Base-by-base conservation (phyloP, 768 basidiomycete species). In the Strobilomyces echinocephalus region DNA sequence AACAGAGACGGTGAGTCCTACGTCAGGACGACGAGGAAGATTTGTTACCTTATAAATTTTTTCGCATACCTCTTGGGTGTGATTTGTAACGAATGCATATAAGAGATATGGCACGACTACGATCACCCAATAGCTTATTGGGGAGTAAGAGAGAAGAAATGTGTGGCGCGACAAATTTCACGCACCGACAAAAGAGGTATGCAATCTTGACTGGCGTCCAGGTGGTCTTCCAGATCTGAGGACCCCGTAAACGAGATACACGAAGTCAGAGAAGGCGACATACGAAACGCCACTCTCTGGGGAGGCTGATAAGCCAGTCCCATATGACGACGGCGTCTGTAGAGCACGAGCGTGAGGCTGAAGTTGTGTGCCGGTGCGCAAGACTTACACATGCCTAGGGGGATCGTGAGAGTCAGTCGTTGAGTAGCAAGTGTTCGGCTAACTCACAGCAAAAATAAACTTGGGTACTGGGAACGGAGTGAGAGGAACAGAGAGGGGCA, bases 171-270 rank as follows among this genome's bases (percentile, higher is more conserved):
- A 54, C 50, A 55, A 66, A 26, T 60, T 60, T 69, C 43, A 73
- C 79, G 68, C 66, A 82, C 88, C 88, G 81, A 74, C 88, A 91
- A 76, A 90, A 88, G 59, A 91, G 78, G 71, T 90, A 91, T 46
- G 88, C 84, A 54, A 83, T 69, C 71, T 91, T 91, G 67, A 90
- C 88, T 44, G 88, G 87, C 36, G 87, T 89, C 88, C 88, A 91
- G 60, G 77, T 79, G 14, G 85, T 88, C 72, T 80, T 87, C 88
- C 88, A 91, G 59, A 89, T 79, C 88, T 90, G 60, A 49, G 44
- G 42, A 47, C 52, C 50, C 26, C 0, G 42, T 55, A 33, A 45
- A 31, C 41, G 39, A 20, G 26, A 16, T n/a, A 30, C 21, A 20
- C 46, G 8, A 12, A 34, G 49, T 30, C 26, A 38, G 54, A 30